A percentile compares a stretch with the other conserved stretches of the same genome.
Conservation (phyloP, 202 grass and related monocot species). For the Alloteropsis angusta region DNA sequence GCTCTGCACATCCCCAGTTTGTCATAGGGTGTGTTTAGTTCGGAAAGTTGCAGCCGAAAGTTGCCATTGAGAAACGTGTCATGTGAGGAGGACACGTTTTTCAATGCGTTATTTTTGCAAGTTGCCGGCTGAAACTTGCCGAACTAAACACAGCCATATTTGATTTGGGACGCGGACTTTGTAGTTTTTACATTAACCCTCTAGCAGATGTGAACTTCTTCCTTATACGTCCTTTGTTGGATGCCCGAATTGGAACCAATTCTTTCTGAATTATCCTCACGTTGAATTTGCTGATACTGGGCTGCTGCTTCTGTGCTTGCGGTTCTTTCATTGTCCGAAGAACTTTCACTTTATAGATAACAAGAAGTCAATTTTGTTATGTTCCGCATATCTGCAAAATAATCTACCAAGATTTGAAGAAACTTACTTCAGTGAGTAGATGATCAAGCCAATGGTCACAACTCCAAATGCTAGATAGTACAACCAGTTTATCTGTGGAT, state of each 20-base stretch:
- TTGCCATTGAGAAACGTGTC: too few relatives aligned
- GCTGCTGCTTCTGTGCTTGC: background rate
- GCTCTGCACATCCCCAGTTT: background rate
- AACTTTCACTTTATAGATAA: constrained; percentile 24
- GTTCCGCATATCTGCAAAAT: background rate
- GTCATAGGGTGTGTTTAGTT: too few relatives aligned
- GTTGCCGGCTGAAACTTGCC: too few relatives aligned
- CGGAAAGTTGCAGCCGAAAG: too few relatives aligned
- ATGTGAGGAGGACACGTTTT: too few relatives aligned
- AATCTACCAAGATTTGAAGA: background rate
- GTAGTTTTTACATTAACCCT: background rate
- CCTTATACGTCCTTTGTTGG: constrained; percentile 12
- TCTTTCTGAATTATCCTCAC: constrained; percentile 6
- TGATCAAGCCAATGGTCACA: constrained; percentile 51
- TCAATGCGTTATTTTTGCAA: too few relatives aligned
- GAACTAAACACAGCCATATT: too few relatives aligned
- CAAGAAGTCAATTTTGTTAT: background rate
- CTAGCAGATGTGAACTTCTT: constrained; percentile 24
- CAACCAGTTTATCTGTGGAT: constrained; percentile 47
- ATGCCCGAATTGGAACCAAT: background rate
- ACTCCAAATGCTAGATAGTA: constrained; percentile 51
- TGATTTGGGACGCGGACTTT: background rate
- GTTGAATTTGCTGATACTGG: constrained; percentile 29
- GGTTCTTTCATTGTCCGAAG: background rate
- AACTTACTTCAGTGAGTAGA: constrained; percentile 66